Conservation (phyloP, 2,329 filamentous ascomycete species). For the Diaporthe amygdali region DNA sequence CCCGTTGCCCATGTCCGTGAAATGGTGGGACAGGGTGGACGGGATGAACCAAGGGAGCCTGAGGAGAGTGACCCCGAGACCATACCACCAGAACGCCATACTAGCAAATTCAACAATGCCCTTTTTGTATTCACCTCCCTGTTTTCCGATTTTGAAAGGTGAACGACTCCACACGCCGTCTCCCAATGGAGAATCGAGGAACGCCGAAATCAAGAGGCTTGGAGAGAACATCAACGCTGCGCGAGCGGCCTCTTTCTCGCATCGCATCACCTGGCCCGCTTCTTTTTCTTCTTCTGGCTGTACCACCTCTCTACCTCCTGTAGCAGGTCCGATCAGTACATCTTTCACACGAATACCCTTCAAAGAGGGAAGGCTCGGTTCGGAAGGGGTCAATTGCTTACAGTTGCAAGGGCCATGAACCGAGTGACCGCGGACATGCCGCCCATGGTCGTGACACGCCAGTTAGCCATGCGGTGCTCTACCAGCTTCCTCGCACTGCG, state of each 20-base stretch:
- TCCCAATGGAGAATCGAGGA: background rate
- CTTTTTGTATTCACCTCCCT: background rate
- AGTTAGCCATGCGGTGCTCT: conserved; percentile 21
- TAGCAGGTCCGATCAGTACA: background rate
- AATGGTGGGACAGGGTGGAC: background rate
- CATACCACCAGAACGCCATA: background rate
- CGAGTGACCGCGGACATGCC: conserved; percentile 21
- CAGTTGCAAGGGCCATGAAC: conserved; percentile 21
- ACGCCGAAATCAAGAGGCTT: background rate
- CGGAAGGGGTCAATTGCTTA: background rate
- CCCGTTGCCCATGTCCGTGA: background rate
- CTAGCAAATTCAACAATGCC: conserved; percentile 4
- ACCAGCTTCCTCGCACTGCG: conserved; percentile 23
- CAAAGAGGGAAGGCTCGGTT: background rate
- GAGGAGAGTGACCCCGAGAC: background rate
- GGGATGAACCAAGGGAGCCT: background rate
- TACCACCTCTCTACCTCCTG: conserved; percentile 26
- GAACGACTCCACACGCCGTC: background rate
- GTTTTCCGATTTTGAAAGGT: background rate
- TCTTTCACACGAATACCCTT: background rate
- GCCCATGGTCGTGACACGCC: conserved; percentile 20
- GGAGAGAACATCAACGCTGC: background rate
- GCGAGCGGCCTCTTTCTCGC: background rate
- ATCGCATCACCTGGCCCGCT: conserved; percentile 3
- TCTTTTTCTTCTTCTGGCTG: conserved; percentile 23